These are phyloP conservation scores for Penicillium turbatum DNA, from an alignment of 495 filamentous ascomycete genomes.

Conservation along the genomic window DNA sequence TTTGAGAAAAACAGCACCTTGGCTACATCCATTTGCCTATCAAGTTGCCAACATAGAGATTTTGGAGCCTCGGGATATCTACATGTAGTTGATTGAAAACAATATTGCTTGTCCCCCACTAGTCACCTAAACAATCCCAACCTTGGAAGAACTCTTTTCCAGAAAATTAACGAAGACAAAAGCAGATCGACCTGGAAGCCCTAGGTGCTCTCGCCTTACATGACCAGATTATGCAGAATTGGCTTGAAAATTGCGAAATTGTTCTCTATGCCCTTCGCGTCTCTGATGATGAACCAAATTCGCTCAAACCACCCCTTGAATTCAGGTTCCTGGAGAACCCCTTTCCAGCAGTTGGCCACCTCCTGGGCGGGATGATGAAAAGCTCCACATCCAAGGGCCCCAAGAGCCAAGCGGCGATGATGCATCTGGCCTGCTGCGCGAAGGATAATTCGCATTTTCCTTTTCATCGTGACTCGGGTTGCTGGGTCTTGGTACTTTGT, in stretches of 20 bases:
- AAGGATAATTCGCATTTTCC: conserved; percentile 56
- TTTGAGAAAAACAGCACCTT: no score
- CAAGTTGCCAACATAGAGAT: no score
- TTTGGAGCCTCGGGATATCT: no score
- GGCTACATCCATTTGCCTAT: no score
- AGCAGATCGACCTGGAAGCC: no score
- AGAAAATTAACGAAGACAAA: no score
- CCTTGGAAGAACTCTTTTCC: no score
- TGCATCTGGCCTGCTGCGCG: conserved; percentile 49
- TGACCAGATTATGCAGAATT: conserved; percentile 33
- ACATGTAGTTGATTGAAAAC: no score
- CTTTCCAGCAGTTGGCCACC: conserved; percentile 57
- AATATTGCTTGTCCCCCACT: no score
- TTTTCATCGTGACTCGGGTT: conserved; percentile 50
- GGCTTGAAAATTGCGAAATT: conserved; percentile 49
- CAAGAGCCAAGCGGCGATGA: conserved; percentile 55
- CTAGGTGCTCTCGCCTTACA: neutral
- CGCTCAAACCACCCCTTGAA: conserved; percentile 43
- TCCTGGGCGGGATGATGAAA: conserved; percentile 57
- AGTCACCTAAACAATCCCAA: no score
- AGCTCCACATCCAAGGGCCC: conserved; percentile 64
- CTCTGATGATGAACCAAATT: conserved; percentile 34
- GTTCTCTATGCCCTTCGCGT: conserved; percentile 29
- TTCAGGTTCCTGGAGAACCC: conserved; percentile 53
- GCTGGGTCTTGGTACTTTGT: no score